Evolutionary conservation across 768 basidiomycete species (phyloP), one percentile per base, ranked within the genome.

Genomic region (Leccinum incarnatum): DNA sequence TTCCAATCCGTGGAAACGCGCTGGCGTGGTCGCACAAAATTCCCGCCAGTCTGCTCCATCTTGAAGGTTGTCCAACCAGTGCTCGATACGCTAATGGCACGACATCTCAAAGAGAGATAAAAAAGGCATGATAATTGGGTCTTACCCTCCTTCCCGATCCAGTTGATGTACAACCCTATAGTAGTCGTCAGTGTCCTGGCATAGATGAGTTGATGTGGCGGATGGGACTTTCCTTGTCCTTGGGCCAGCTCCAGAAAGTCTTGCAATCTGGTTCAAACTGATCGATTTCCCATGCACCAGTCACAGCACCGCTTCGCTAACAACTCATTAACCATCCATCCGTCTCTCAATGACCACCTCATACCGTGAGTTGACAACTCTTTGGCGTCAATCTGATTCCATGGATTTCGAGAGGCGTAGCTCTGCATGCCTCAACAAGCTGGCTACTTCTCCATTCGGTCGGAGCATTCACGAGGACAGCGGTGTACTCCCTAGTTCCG

Each of bases 1-100:
- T 21, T 67, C 64, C 56, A 72, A 51, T 6, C 63, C 62, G n/a
- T 17, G 59, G 58, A 74, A 72, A 11, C 34, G 54, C 1, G 55
- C 67, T 0, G 73, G 73, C 1, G 73, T 75, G 7, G 72, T 73
- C 14, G 74, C 69, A 51, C 74, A 75, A 50, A 75, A 70, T 50
- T 67, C 64, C 10, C 62, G 60, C 72, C 73, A 75, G 25, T 69
- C 67, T 17, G 15, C 64, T 53, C 6, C 72, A 69, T 7, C 3
- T 7, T 68, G 72, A 15, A 75, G 63, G 15, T 70, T 68, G n/a
- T 67, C 65, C 8, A 75, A 51, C 47, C 62, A 69, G 2, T 71
- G 67, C 21, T 74, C 71, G 53, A 73, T 66, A 27, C 64, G 65
- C 72, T 75, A 51, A 1, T 1, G 15, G 3, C 9, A n/a, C 10